Evolutionary conservation across 148 eudicot species (phyloP), one percentile per base, ranked within the genome.

Genomic region (Pharnaceum exiguum): DNA sequence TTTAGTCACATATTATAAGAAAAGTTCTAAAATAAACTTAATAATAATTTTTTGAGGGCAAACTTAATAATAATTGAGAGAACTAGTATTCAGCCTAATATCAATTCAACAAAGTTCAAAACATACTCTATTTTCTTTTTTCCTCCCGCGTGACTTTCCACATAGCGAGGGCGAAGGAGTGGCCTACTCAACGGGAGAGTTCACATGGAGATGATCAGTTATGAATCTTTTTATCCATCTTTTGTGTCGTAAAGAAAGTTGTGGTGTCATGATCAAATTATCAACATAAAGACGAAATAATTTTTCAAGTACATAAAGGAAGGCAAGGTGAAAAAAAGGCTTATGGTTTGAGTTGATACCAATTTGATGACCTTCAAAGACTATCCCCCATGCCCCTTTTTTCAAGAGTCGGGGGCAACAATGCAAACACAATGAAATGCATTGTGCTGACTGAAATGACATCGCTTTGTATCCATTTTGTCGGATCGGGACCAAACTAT

Each of bases 251-350:
- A 22, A 15, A n/a, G n/a, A 51, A 58, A 58, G 64, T 44, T 60
- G 66, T 53, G 37, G 72, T 45, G 72, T 68, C 61, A 35, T 51
- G 30, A 46, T 68, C 67, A 68, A 68, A 68, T 60, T 55, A 60
- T 68, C 55, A 48, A 53, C 53, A 52, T 52, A 57, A 47, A 66
- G 42, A 57, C 45, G 58, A 49, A 23, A 42, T 3, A 30, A 12
- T 7, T 26, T 24, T 26, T 35, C n/a, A 68, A 51, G 71, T 57
- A 50, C 44, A 49, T 31, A 19, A 39, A 10, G 15, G n/a, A 16
- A 24, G 18, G 28, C 35, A 55, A 26, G 39, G 24, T 7, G 40
- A 28, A 21, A 21, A 24, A 59, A 32, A 59, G 50, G 65, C 33
- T 36, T 25, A 53, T 42, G 7, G 33, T 31, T 13, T 36, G 10